phyloP scores from a whole-genome alignment of 2,329 filamentous ascomycete genomes.

The Fusarium equiseti region DNA sequence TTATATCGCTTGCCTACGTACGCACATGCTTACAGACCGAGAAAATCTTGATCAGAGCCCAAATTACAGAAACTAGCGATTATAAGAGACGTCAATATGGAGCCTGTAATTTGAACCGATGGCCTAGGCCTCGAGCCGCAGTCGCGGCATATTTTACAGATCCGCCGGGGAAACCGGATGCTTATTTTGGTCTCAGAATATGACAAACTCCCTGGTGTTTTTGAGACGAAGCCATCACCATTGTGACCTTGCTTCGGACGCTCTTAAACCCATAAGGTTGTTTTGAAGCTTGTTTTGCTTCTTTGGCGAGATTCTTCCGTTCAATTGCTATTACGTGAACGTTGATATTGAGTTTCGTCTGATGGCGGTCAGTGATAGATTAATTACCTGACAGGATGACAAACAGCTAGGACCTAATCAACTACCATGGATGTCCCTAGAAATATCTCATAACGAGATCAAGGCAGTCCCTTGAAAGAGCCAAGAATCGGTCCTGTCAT shows the following conservation, averaged over 20 bases:
- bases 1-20: constrained; percentile 14
- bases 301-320: constrained; percentile 4
- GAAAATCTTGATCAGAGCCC: constrained; percentile 7
- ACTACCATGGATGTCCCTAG: constrained; percentile 6
- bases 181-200: constrained; percentile 9
- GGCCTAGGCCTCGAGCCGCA: constrained; percentile 16
- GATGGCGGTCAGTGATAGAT: constrained; percentile 27
- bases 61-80: constrained; percentile 35
- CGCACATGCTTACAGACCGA: constrained; percentile 10
- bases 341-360: constrained; percentile 9
- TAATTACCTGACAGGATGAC: constrained; percentile 9
- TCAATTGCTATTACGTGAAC: constrained; percentile 2
- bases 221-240: constrained; percentile 27
- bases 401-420: neutral
- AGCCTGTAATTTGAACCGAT: constrained; percentile 27
- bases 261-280: constrained; percentile 5
- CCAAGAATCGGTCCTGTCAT: constrained; percentile 18
- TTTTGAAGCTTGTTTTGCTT: constrained; percentile 30
- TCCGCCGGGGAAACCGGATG: constrained; percentile 35
- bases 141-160: constrained; percentile 24
- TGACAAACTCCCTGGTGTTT: constrained; percentile 29
- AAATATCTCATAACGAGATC: constrained; percentile 5
- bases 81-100: constrained; percentile 30
- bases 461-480: constrained; percentile 10
- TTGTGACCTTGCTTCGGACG: constrained; percentile 12